phyloP scores from a whole-genome alignment of 257 asterid genomes.

The Buddleja alternifolia region DNA sequence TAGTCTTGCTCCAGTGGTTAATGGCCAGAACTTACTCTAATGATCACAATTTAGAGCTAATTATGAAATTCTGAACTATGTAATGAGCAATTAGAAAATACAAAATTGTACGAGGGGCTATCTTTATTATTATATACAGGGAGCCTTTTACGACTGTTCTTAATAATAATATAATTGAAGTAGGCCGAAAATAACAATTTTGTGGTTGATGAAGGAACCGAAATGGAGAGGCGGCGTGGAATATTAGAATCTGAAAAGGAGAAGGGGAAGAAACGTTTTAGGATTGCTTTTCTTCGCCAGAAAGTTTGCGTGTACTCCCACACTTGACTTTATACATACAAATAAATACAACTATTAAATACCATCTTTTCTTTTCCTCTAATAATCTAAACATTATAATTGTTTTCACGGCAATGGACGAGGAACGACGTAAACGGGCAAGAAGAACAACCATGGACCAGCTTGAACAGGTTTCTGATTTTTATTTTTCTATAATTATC shows the following conservation, averaged over 20 bases:
- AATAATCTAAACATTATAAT: neutral
- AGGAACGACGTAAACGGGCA: slow-evolving; percentile 50
- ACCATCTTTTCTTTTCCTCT: neutral
- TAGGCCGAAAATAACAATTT: too few relatives aligned
- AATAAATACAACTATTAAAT: neutral
- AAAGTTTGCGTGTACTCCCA: slow-evolving; percentile 40
- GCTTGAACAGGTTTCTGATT: slow-evolving; percentile 46
- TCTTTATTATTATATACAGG: too few relatives aligned
- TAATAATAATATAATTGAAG: too few relatives aligned
- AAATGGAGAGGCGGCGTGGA: neutral
- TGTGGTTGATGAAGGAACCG: too few relatives aligned
- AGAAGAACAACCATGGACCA: slow-evolving; percentile 46
- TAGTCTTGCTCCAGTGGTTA: too few relatives aligned
- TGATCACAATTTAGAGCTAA: too few relatives aligned
- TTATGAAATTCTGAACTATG: too few relatives aligned
- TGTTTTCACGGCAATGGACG: slow-evolving; percentile 37
- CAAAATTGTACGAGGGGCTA: too few relatives aligned
- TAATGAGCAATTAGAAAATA: too few relatives aligned
- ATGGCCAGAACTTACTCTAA: too few relatives aligned
- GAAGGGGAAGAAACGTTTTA: slow-evolving; percentile 40
- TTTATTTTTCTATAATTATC: too few relatives aligned
- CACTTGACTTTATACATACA: slow-evolving; percentile 4
- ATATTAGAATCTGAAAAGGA: slow-evolving; percentile 39
- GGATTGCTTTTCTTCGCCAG: slow-evolving; percentile 45
- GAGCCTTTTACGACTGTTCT: too few relatives aligned